Conservation (phyloP, 768 basidiomycete species). For the Guyanaporus albipodus region DNA sequence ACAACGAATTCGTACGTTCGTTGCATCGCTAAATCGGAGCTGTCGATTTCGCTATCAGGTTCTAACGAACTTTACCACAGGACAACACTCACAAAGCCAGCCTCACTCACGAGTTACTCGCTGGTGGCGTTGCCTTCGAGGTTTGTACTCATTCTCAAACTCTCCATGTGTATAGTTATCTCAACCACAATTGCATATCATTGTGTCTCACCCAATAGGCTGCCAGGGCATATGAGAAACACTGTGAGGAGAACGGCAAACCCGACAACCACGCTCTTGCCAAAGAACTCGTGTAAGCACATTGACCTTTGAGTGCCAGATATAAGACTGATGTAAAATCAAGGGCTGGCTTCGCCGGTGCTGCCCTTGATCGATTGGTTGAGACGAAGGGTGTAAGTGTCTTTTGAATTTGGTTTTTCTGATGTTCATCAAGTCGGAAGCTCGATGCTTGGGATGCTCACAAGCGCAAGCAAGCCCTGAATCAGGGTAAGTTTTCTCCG, state of each 20-base stretch:
- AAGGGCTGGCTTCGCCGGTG: slow-evolving; percentile 9
- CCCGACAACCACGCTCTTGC: slow-evolving; percentile 20
- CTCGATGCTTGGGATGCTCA: no score
- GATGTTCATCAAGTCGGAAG: no score
- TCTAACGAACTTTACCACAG: no score
- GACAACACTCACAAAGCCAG: neutral
- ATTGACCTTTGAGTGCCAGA: no score
- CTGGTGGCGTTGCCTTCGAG: slow-evolving; percentile 16
- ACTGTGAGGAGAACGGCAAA: slow-evolving; percentile 9
- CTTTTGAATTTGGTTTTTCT: neutral
- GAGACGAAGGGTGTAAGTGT: slow-evolving; percentile 21
- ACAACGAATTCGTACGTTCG: no score
- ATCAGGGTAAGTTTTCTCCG: no score
- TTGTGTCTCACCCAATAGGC: slow-evolving; percentile 8
- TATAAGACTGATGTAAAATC: no score
- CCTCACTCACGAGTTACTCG: slow-evolving; percentile 15
- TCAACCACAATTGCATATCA: neutral
- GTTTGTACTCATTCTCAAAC: slow-evolving; percentile 1
- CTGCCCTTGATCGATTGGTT: neutral
- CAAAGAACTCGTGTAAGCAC: slow-evolving; percentile 18
- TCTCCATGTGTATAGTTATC: neutral
- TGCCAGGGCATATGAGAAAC: slow-evolving; percentile 17
- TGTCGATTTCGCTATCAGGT: no score
- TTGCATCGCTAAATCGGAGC: no score
- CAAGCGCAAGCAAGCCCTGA: no score